These are phyloP conservation scores for Nyctanthes arbortristis DNA, from an alignment of 257 asterid species.

Conservation along the genomic window DNA sequence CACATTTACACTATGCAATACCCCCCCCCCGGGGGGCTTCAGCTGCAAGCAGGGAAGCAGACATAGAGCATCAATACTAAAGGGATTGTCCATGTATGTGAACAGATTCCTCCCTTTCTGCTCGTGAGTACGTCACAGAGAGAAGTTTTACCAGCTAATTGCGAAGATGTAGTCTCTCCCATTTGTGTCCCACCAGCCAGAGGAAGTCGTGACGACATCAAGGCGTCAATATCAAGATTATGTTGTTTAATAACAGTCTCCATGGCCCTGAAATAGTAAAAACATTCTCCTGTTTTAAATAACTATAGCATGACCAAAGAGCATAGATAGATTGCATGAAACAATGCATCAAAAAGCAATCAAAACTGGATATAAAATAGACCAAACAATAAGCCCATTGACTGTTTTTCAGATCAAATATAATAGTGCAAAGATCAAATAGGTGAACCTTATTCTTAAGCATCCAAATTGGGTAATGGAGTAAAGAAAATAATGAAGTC, in stretches of 20 bases:
- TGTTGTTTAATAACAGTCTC: constrained; percentile 95
- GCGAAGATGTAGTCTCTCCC: constrained; percentile 79
- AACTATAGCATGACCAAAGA: constrained; percentile 2
- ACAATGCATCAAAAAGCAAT: background rate
- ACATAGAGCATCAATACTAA: constrained; percentile 1
- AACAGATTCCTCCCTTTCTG: background rate
- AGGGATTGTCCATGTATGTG: constrained; percentile 3
- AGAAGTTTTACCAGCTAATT: constrained; percentile 59
- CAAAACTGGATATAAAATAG: constrained; percentile 12
- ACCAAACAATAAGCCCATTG: constrained; percentile 18
- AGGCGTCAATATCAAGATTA: constrained; percentile 87
- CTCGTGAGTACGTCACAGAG: constrained; percentile 8
- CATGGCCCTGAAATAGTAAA: constrained; percentile 79
- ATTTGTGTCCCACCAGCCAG: constrained; percentile 65
- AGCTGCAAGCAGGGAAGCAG: background rate
- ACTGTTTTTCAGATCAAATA: background rate
- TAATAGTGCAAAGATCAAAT: background rate
- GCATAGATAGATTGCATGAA: constrained; percentile 14
- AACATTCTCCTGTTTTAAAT: no score
- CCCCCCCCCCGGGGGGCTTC: no score
- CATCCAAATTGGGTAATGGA: constrained; percentile 15
- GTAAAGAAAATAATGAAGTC: background rate
- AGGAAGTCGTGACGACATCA: constrained; percentile 84
- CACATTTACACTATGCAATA: constrained; percentile 31
- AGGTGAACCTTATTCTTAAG: background rate